Conservation (phyloP, 352 stramenopile genomes). For the Globisporangium nagaii region DNA sequence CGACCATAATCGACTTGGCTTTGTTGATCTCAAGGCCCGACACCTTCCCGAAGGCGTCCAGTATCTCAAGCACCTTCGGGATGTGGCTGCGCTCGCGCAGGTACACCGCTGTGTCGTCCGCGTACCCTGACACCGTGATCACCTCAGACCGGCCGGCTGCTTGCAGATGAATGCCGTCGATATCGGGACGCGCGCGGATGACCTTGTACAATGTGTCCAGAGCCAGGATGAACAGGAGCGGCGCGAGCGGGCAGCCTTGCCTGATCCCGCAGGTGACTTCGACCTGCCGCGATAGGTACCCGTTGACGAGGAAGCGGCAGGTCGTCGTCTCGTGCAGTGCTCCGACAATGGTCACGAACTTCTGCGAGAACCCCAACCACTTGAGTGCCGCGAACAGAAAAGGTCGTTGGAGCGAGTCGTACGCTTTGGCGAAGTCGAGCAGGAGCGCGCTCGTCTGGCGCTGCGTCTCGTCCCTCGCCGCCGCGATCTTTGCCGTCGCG, state of each 20-base stretch:
- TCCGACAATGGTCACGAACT: slow-evolving; percentile 5
- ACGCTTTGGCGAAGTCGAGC: slow-evolving; percentile 14
- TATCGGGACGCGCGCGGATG: background rate
- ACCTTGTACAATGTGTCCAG: slow-evolving; percentile 12
- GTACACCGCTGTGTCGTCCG: slow-evolving; percentile 17
- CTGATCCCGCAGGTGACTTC: slow-evolving; percentile 9
- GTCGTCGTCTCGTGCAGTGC: slow-evolving; percentile 2
- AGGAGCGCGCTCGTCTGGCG: background rate
- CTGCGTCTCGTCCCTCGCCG: background rate
- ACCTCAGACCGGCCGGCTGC: no score
- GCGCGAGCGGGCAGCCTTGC: slow-evolving; percentile 19
- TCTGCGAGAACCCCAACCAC: slow-evolving; percentile 12
- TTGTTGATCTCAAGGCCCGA: background rate
- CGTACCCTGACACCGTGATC: slow-evolving; percentile 11
- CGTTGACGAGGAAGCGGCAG: slow-evolving; percentile 8
- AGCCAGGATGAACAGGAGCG: slow-evolving; percentile 17
- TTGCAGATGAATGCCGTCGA: background rate
- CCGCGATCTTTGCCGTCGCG: background rate
- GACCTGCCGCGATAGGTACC: background rate
- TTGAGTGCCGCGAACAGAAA: slow-evolving; percentile 13
- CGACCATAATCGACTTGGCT: background rate
- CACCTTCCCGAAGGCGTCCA: slow-evolving; percentile 21
- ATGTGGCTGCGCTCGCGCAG: background rate
- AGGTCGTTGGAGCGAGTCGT: slow-evolving; percentile 11
- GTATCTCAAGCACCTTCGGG: background rate